A percentile compares a stretch with the other conserved stretches of the same genome.
phyloP scores from a whole-genome alignment of 345 rosid species.

The Gossypioides kirkii region DNA sequence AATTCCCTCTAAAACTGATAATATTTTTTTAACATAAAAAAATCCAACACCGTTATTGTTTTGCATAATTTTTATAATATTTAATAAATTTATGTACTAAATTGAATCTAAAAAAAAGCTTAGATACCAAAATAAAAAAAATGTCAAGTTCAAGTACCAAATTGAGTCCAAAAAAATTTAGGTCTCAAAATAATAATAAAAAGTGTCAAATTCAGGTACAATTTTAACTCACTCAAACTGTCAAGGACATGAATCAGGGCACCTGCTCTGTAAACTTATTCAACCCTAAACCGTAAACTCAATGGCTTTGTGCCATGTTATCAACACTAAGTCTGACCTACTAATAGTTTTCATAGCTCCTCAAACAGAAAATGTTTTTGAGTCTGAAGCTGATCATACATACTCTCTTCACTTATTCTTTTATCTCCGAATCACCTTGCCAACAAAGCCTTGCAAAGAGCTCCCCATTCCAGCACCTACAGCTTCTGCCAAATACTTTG shows the following conservation, averaged over 20 bases:
- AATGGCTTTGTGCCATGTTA: background rate
- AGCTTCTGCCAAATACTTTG: constrained; percentile 80
- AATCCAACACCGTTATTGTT: too few relatives aligned
- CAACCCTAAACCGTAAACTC: background rate
- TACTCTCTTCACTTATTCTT: background rate
- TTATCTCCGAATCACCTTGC: constrained; percentile 44
- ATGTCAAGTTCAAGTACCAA: too few relatives aligned
- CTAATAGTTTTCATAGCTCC: background rate
- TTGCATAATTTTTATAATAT: too few relatives aligned
- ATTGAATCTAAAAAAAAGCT: too few relatives aligned
- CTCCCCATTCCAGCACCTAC: constrained; percentile 84
- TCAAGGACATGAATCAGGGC: background rate
- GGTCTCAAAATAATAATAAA: too few relatives aligned
- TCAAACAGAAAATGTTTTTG: background rate
- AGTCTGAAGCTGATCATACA: background rate
- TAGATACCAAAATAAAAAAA: too few relatives aligned
- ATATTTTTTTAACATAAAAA: too few relatives aligned
- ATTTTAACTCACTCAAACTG: background rate
- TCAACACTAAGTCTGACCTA: background rate
- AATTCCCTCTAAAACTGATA: too few relatives aligned
- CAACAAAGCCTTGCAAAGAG: constrained; percentile 72
- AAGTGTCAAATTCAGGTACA: too few relatives aligned
- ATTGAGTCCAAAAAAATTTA: too few relatives aligned
- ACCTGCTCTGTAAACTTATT: too few relatives aligned
- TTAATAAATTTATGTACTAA: too few relatives aligned